Evolutionary conservation across 257 asterid genomes (phyloP), one percentile per base, ranked within the genome.

Genomic region (Parsonsia alboflavescens): DNA sequence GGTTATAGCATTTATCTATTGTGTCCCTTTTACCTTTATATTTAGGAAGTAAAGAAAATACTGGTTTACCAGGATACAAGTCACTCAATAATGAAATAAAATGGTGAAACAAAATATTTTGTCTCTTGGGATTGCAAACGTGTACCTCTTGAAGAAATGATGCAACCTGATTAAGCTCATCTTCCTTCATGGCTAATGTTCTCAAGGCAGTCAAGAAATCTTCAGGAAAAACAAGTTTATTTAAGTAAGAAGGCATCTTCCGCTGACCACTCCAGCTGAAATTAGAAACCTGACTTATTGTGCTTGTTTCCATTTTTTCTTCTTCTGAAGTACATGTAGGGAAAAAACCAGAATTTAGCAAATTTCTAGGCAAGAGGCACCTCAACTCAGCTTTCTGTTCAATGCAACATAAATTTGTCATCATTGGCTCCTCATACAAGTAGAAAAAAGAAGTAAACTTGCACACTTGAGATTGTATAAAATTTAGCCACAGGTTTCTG

Each of bases 201-300:
- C 97, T 88, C 82, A 94, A 77, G 79, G 97, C 87, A 73, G 92
- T 82, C 86, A 94, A 83, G 82, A 92, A 92, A 42, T 87, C 88
- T 72, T 89, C 98, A 2, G 99, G 98, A 66, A 94, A 94, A 78
- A 94, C 88, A 52, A 92, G 93, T 72, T 85, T 87, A 79, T 81
- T 76, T 49, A 75, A 24, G 75, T 92, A 94, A 44, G 97, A 84
- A 45, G 97, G 96, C 57, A 69, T 78, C 78, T 85, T 90, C 78
- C 97, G 96, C 65, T 78, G 77, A 49, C 96, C 97, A 65, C 95
- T 90, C 96, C 97, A 91, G 75, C 93, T 94, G 78, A 85, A 90
- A 70, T 79, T 83, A 64, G 77, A 64, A 65, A 78, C 75, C 71
- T 36, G 84, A 71, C 36, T 76, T 72, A 71, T 62, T 33, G 75